Conservation (phyloP, 495 filamentous ascomycete genomes). For the Cairneyella variabilis region DNA sequence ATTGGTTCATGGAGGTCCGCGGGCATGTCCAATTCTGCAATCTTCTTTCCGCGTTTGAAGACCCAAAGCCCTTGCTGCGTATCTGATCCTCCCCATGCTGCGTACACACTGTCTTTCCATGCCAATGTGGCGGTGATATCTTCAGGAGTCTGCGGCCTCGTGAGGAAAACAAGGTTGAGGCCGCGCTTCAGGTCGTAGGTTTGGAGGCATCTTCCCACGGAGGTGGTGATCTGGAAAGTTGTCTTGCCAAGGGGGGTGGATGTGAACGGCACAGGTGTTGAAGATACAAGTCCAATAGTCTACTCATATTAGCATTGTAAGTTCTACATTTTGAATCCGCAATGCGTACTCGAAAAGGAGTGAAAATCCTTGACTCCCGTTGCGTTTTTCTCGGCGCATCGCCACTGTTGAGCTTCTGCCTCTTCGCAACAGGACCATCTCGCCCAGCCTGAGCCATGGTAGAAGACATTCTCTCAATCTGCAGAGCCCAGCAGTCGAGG, state of each 20-base stretch:
- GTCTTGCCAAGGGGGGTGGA: constrained; percentile 84
- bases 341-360: constrained; percentile 79
- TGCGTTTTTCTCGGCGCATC: constrained; percentile 28
- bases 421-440: constrained; percentile 58
- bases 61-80: constrained; percentile 73
- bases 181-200: constrained; percentile 90
- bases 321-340: not conserved
- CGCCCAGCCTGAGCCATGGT: constrained; percentile 38
- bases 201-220: constrained; percentile 81
- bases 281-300: constrained; percentile 91
- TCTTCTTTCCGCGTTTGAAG: constrained; percentile 88
- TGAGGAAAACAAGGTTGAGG: constrained; percentile 88
- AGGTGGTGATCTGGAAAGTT: constrained; percentile 96
- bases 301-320: constrained; percentile 30
- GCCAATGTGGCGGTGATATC: constrained; percentile 81
- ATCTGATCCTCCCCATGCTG: constrained; percentile 70
- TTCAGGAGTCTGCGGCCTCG: constrained; percentile 79
- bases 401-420: constrained; percentile 54
- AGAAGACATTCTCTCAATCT: constrained; percentile 37
- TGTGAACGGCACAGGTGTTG: constrained; percentile 84
- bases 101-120: constrained; percentile 83
- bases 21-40: constrained; percentile 67
- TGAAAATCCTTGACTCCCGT: constrained; percentile 72
- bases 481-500: not conserved
- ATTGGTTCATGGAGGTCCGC: constrained; percentile 60